Percentiles rank a stretch among this genome's conserved stretches.
Conservation (phyloP, 345 rosid genomes). For the Dipteronia sinensis region DNA sequence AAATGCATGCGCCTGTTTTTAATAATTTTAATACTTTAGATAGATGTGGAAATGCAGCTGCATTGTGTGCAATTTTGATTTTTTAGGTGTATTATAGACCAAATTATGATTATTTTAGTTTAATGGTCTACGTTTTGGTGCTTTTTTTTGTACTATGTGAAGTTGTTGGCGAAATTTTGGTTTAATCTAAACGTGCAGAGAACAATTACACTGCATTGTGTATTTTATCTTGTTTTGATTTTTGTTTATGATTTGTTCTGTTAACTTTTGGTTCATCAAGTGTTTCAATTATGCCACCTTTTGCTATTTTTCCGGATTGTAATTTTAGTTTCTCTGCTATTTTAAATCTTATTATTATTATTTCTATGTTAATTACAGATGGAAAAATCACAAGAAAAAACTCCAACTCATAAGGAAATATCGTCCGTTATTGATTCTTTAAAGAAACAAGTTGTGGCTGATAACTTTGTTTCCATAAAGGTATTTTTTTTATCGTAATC, state of each 20-base stretch:
- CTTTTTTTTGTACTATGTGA: neutral
- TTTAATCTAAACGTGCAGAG: neutral
- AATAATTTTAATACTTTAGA: neutral
- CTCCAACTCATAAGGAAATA: conserved; percentile 45
- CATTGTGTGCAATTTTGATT: conserved; percentile 16
- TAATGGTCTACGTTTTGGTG: neutral
- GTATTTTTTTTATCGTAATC: conserved; percentile 33
- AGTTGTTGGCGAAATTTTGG: neutral
- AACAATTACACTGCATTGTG: neutral
- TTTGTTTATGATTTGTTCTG: neutral
- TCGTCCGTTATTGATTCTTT: conserved; percentile 57
- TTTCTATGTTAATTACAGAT: conserved; percentile 25
- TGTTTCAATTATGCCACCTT: neutral
- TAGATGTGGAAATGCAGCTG: conserved; percentile 3
- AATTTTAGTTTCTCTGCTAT: neutral
- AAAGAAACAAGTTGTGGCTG: conserved; percentile 68
- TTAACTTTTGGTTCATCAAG: conserved; percentile 3
- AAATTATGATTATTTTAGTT: neutral
- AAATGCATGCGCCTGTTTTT: neutral
- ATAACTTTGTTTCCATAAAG: conserved; percentile 61
- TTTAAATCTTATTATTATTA: neutral
- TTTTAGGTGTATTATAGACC: neutral
- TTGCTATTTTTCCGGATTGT: neutral
- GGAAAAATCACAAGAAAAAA: conserved; percentile 29
- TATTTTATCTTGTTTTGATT: neutral